Evolutionary conservation across 371 early-diverging fungal species (phyloP).

Genomic region (Mucor saturninus): DNA sequence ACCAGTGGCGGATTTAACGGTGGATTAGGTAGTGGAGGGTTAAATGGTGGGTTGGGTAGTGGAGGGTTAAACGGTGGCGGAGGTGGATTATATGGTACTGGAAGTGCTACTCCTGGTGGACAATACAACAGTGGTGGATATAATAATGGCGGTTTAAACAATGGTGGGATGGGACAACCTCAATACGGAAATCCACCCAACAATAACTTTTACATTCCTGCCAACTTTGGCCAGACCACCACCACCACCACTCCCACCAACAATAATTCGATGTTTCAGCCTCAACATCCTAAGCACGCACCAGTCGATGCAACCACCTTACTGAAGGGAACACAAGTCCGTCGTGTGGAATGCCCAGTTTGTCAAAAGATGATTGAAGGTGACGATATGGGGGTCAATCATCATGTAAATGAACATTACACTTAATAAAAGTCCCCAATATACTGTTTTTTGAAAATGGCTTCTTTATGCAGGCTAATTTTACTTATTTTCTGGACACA

Average conservation of each 20-base stretch:
- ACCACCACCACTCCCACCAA: conserved; percentile 7
- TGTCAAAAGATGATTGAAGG: conserved; percentile 54
- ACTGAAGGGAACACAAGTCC: conserved; percentile 39
- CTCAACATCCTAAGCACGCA: conserved; percentile 36
- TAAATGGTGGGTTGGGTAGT: too few relatives aligned
- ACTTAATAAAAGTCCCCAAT: conserved; percentile 2
- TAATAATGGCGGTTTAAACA: too few relatives aligned
- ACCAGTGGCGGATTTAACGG: background rate
- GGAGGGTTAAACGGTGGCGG: too few relatives aligned
- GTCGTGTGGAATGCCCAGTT: conserved; percentile 49
- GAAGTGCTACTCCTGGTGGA: too few relatives aligned
- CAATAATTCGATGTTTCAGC: conserved; percentile 14
- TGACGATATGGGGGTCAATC: conserved; percentile 54
- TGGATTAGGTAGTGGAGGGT: too few relatives aligned
- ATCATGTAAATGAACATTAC: conserved; percentile 56
- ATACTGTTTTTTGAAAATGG: too few relatives aligned
- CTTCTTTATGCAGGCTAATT: too few relatives aligned
- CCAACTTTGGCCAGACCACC: conserved; percentile 40
- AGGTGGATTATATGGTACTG: too few relatives aligned
- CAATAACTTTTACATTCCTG: conserved; percentile 38
- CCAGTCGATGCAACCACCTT: conserved; percentile 45
- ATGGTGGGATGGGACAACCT: background rate
- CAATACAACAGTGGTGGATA: too few relatives aligned
- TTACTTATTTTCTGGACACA: too few relatives aligned
- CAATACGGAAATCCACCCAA: conserved; percentile 15